Evolutionary conservation across 768 basidiomycete species (phyloP).

Genomic region (Calocera viscosa): DNA sequence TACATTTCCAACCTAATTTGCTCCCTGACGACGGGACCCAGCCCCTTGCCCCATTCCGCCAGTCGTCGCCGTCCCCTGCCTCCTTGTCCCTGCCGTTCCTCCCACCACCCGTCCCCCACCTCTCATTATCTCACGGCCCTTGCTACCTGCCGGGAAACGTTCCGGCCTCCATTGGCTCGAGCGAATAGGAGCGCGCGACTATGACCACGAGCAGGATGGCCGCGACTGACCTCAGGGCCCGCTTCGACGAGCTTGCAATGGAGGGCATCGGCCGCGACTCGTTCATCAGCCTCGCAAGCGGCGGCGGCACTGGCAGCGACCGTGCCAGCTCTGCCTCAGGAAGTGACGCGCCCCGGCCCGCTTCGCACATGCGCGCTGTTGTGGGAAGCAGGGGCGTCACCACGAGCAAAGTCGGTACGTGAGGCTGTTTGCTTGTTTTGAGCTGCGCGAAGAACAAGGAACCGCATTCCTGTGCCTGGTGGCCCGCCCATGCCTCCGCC

Average conservation of each 20-base stretch:
- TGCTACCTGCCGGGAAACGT: not conserved
- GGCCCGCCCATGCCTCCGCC: not conserved
- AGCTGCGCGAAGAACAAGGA: not conserved
- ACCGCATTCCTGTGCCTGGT: slow-evolving; percentile 7
- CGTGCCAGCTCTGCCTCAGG: not conserved
- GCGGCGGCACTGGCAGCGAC: not conserved
- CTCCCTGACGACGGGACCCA: slow-evolving; percentile 5
- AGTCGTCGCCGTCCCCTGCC: not conserved
- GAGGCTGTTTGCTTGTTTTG: not conserved
- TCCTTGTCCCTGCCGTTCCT: not conserved
- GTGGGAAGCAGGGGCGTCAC: not conserved
- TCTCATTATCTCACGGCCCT: not conserved
- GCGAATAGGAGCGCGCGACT: not conserved
- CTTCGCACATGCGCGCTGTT: not conserved
- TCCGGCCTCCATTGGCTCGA: not conserved
- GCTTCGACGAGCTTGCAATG: not conserved
- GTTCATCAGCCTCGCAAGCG: not conserved
- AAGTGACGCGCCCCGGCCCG: not conserved
- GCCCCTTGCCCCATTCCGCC: not conserved
- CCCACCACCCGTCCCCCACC: not conserved
- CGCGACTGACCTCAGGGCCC: slow-evolving; percentile 2
- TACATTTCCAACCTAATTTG: slow-evolving; percentile 6
- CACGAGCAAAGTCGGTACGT: not conserved
- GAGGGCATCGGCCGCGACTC: not conserved
- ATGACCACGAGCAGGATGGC: not conserved